phyloP scores from a whole-genome alignment of 2,329 filamentous ascomycete species.

The Penicillium sp. region DNA sequence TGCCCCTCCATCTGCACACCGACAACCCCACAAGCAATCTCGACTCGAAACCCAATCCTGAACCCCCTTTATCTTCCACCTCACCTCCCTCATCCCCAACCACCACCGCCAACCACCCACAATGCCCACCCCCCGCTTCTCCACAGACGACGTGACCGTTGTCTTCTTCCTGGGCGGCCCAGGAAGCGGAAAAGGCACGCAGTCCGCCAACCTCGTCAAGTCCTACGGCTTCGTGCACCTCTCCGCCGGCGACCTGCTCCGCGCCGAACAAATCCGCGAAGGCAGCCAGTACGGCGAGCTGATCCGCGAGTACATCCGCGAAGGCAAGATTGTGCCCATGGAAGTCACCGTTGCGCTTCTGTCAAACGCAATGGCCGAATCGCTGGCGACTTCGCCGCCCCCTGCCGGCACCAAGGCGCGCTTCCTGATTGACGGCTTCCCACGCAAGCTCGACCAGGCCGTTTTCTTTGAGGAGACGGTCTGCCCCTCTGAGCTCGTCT shows the following conservation, averaged over 20 bases:
- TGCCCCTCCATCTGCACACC: constrained; percentile 34
- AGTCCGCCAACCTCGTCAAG: constrained; percentile 82
- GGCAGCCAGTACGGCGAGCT: constrained; percentile 87
- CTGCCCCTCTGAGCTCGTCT: constrained; percentile 76
- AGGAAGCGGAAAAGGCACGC: constrained; percentile 93
- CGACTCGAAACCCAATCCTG: constrained; percentile 24
- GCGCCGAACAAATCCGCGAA: constrained; percentile 84
- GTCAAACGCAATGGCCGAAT: constrained; percentile 84
- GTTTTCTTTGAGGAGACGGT: constrained; percentile 89
- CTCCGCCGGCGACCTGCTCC: constrained; percentile 87
- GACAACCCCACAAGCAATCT: constrained; percentile 57
- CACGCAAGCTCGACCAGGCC: constrained; percentile 95
- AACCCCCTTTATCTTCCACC: not conserved
- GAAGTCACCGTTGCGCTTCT: constrained; percentile 92
- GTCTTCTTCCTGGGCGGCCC: constrained; percentile 95
- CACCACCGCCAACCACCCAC: constrained; percentile 4
- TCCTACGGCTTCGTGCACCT: constrained; percentile 92
- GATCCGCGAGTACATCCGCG: constrained; percentile 89
- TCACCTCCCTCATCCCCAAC: not conserved
- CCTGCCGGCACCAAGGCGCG: constrained; percentile 54
- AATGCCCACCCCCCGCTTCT: constrained; percentile 67
- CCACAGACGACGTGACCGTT: constrained; percentile 77
- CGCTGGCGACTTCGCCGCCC: constrained; percentile 53
- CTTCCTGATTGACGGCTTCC: constrained; percentile 82
- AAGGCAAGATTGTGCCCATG: constrained; percentile 97